Conservation (phyloP, 2,329 filamentous ascomycete genomes). For the Grosmannia serpens region DNA sequence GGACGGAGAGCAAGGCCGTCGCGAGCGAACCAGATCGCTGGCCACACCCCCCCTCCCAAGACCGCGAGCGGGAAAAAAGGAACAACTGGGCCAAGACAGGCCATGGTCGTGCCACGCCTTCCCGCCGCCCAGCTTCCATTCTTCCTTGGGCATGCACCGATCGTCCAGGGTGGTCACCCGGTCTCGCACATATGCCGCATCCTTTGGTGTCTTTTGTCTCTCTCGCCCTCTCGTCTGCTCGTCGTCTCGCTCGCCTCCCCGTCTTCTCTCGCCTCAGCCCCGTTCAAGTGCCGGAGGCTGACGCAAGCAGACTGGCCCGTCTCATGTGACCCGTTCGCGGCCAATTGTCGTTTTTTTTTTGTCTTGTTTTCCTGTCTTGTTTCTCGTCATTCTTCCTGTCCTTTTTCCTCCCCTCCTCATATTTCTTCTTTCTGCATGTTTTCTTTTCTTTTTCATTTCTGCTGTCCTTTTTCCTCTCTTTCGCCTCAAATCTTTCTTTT, state of each 20-base stretch:
- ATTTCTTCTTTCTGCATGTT: background rate
- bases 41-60: background rate
- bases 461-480: background rate
- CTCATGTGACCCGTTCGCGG: background rate
- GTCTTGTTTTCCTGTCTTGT: too few species aligned
- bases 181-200: background rate
- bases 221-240: background rate
- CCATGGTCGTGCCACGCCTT: constrained; percentile 2
- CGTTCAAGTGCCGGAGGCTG: constrained; percentile 4
- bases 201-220: background rate
- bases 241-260: background rate
- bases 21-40: background rate
- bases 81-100: background rate
- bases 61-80: background rate
- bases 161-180: background rate
- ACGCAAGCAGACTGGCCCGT: background rate
- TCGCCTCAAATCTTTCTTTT: background rate
- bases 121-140: background rate
- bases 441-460: background rate
- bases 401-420: background rate
- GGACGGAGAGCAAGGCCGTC: background rate
- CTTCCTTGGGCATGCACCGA: background rate
- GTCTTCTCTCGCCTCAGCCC: background rate
- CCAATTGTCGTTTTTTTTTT: background rate
- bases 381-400: background rate